phyloP scores from a whole-genome alignment of 768 basidiomycete species.

The Boletus patriciae region DNA sequence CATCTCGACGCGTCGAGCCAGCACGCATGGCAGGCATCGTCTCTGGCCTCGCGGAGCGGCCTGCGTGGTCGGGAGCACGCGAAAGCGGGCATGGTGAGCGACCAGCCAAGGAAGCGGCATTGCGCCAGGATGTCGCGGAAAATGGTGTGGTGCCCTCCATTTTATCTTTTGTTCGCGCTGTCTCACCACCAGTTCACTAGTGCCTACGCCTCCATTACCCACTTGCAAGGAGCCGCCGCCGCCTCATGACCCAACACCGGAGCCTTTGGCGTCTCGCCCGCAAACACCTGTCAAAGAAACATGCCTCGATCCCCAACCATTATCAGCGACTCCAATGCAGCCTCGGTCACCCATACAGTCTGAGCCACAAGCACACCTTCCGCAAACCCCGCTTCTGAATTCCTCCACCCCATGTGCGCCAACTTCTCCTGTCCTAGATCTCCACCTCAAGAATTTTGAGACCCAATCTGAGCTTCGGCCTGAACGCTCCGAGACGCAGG shows the following conservation, averaged over 20 bases:
- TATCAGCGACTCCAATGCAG: neutral
- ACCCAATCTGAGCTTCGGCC: neutral
- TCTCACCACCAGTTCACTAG: slow-evolving; percentile 13
- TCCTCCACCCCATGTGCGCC: neutral
- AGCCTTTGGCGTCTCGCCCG: neutral
- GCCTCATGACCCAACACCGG: neutral
- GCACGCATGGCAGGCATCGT: neutral
- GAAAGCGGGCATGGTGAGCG: neutral
- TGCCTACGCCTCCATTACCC: neutral
- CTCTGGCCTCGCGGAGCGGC: neutral
- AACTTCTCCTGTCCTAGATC: slow-evolving; percentile 8
- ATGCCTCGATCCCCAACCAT: neutral
- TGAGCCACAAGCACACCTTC: neutral
- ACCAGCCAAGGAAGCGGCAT: neutral
- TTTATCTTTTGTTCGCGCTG: neutral
- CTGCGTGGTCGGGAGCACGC: neutral
- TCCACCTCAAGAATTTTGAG: slow-evolving; percentile 1
- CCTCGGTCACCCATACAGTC: neutral
- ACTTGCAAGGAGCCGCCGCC: neutral
- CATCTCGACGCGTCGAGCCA: slow-evolving; percentile 16
- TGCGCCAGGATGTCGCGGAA: slow-evolving; percentile 2
- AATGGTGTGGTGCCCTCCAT: slow-evolving; percentile 7
- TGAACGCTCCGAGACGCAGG: neutral
- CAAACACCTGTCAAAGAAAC: neutral
- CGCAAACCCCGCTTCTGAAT: neutral